Evolutionary conservation across 2,329 filamentous ascomycete genomes (phyloP).

Genomic region (Aphanoascus verrucosus): DNA sequence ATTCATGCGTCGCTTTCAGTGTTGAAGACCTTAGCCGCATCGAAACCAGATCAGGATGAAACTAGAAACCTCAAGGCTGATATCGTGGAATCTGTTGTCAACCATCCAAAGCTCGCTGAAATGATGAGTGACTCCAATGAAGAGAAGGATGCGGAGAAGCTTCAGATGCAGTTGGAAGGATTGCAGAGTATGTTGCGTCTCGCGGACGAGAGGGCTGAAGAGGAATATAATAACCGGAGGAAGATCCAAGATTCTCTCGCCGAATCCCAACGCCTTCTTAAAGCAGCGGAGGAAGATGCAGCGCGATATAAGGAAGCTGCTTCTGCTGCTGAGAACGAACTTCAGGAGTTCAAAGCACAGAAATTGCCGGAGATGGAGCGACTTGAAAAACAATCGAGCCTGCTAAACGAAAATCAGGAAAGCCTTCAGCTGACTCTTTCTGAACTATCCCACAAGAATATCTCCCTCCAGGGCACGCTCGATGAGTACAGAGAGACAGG

Average conservation of each 20-base stretch:
- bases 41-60: constrained; percentile 25
- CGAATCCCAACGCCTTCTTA: constrained; percentile 60
- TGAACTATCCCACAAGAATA: constrained; percentile 49
- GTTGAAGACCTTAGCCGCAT: constrained; percentile 31
- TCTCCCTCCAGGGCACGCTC: constrained; percentile 49
- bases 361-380: constrained; percentile 55
- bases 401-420: constrained; percentile 58
- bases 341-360: constrained; percentile 57
- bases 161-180: constrained; percentile 51
- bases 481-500: constrained; percentile 54
- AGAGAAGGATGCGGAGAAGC: constrained; percentile 37
- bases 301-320: constrained; percentile 39
- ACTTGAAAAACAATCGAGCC: constrained; percentile 54
- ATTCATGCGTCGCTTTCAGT: constrained; percentile 18
- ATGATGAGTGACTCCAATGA: constrained; percentile 43
- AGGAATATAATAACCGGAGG: constrained; percentile 53
- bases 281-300: constrained; percentile 51
- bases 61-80: constrained; percentile 49
- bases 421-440: constrained; percentile 43
- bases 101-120: constrained; percentile 44
- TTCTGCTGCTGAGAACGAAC: constrained; percentile 54
- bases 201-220: constrained; percentile 53
- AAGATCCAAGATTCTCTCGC: constrained; percentile 61
- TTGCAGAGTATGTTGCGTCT: constrained; percentile 58
- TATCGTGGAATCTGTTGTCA: constrained; percentile 53